A percentile compares a stretch with the other conserved stretches of the same genome.
Evolutionary conservation across 495 filamentous ascomycete species (phyloP).

Genomic region (Poronia punctata): DNA sequence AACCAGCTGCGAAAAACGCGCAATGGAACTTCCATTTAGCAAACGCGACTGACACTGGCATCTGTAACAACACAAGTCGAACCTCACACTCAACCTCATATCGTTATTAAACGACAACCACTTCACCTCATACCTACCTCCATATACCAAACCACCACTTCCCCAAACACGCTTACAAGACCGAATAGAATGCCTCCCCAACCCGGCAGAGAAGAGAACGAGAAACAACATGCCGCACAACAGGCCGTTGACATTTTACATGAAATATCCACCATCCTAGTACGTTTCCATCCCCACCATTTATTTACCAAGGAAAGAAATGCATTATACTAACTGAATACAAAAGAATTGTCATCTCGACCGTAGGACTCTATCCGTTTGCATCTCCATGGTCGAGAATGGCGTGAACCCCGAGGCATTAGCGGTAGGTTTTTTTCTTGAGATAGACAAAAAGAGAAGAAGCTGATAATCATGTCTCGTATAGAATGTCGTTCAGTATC

Average conservation of each 20-base stretch:
- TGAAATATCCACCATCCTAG: slow-evolving; percentile 86
- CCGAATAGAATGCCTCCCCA: slow-evolving; percentile 10
- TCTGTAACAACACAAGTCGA: no score
- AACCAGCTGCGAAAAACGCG: no score
- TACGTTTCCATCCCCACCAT: slow-evolving; percentile 27
- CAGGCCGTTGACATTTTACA: slow-evolving; percentile 94
- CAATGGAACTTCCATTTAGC: no score
- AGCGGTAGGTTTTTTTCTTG: slow-evolving; percentile 55
- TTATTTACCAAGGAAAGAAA: background rate
- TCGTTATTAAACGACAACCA: no score
- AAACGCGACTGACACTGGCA: no score
- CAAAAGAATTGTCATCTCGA: slow-evolving; percentile 85
- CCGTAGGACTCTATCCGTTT: slow-evolving; percentile 81
- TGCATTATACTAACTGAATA: background rate
- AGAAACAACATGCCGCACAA: slow-evolving; percentile 84
- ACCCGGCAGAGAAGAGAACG: slow-evolving; percentile 39
- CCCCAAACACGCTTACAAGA: no score
- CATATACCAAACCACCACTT: no score
- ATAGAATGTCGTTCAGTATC: slow-evolving; percentile 68
- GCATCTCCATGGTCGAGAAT: slow-evolving; percentile 92
- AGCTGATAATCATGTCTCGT: background rate
- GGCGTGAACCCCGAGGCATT: slow-evolving; percentile 94
- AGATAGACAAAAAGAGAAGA: background rate
- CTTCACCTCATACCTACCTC: no score
- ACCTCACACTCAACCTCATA: no score